Conservation (phyloP, 1,284 basidiomycete genomes). For the Pyrrhoderma noxium region DNA sequence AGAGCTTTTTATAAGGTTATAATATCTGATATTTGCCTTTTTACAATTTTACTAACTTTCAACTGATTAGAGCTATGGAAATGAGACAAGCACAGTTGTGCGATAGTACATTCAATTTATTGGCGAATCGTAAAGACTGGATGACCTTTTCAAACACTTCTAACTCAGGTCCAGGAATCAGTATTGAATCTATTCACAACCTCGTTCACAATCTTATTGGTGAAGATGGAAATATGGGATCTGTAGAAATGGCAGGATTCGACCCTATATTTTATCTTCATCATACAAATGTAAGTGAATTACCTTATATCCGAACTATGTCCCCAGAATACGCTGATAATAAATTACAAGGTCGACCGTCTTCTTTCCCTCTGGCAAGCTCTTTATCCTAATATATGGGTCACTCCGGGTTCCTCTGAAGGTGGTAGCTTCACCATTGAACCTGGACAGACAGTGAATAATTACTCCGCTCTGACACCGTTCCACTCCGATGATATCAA, state of each 20-base stretch:
- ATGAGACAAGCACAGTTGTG: conserved; percentile 25
- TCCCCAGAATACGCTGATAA: background rate
- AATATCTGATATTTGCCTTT: background rate
- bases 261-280: conserved; percentile 46
- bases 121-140: conserved; percentile 36
- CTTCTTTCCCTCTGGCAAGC: conserved; percentile 38
- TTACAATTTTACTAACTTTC: background rate
- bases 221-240: conserved; percentile 38
- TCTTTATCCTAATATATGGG: conserved; percentile 34
- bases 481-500: background rate
- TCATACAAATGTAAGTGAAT: conserved; percentile 29
- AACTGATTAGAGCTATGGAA: conserved; percentile 17
- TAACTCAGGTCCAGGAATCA: conserved; percentile 25
- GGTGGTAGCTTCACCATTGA: conserved; percentile 23
- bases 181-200: conserved; percentile 45
- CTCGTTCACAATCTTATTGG: conserved; percentile 36
- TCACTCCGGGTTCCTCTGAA: conserved; percentile 27
- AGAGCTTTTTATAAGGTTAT: conserved; percentile 27
- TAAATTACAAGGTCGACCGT: conserved; percentile 31
- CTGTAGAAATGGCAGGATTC: conserved; percentile 34
- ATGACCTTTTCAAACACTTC: conserved; percentile 35
- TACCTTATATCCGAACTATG: background rate
- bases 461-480: background rate
- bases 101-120: conserved; percentile 32
- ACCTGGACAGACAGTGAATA: background rate